Percentiles rank a stretch among this genome's conserved stretches.
Conservation (phyloP, 495 filamentous ascomycete genomes). For the Tuber umbilicatum region DNA sequence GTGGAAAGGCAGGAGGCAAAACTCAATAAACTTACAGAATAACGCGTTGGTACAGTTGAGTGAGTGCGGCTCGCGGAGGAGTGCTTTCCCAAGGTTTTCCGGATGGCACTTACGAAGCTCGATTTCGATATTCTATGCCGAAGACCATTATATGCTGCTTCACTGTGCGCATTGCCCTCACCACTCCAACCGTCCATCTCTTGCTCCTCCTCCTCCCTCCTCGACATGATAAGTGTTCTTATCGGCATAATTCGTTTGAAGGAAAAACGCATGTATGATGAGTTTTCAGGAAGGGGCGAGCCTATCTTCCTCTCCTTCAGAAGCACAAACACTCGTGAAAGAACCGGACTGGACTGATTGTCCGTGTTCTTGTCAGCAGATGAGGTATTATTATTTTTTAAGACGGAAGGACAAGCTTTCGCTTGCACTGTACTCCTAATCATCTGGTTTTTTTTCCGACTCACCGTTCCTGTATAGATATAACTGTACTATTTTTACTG, state of each 20-base stretch:
- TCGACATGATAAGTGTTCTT: constrained; percentile 22
- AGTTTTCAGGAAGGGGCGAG: not conserved
- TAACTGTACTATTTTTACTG: constrained; percentile 1
- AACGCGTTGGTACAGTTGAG: constrained; percentile 22
- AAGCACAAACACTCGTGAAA: not conserved
- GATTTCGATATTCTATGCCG: constrained; percentile 11
- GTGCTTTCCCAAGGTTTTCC: constrained; percentile 29
- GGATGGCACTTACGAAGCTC: constrained; percentile 21
- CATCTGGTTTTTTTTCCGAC: not conserved
- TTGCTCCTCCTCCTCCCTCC: constrained; percentile 11
- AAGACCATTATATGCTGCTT: constrained; percentile 5
- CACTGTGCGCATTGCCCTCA: constrained; percentile 12
- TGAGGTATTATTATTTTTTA: not conserved
- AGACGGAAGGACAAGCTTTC: not conserved
- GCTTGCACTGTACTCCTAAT: not conserved
- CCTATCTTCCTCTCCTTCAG: not conserved
- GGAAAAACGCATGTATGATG: constrained; percentile 16
- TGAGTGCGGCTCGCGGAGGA: constrained; percentile 21
- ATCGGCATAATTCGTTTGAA: constrained; percentile 25
- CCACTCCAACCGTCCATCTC: constrained; percentile 10
- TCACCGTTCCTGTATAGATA: not conserved
- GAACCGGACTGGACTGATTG: not conserved
- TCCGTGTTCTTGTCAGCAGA: not conserved
- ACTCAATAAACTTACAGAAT: constrained; percentile 20
- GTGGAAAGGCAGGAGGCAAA: constrained; percentile 8